phyloP scores from a whole-genome alignment of 2,329 filamentous ascomycete genomes.

The Tolypocladium tropicale region DNA sequence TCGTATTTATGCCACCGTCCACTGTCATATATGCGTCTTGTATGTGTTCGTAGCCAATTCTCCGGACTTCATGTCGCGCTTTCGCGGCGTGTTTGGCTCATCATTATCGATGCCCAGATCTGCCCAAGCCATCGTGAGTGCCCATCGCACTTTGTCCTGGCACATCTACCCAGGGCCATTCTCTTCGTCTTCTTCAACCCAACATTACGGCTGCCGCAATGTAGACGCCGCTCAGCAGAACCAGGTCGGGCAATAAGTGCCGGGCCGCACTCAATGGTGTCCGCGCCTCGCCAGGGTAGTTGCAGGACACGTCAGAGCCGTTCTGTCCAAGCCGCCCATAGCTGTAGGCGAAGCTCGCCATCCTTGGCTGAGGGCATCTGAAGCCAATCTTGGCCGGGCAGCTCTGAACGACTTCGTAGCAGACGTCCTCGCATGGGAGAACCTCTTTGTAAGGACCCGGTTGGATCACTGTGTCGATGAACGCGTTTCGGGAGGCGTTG shows the following conservation, averaged over 20 bases:
- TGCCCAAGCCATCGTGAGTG: not conserved
- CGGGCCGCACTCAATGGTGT: conserved; percentile 14
- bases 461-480: conserved; percentile 60
- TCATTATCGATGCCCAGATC: not conserved
- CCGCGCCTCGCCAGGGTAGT: conserved; percentile 26
- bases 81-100: too few relatives aligned
- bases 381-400: conserved; percentile 74
- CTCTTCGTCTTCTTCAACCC: not conserved
- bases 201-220: not conserved
- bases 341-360: conserved; percentile 22
- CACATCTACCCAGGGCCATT: too few relatives aligned
- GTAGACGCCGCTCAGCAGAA: conserved; percentile 6
- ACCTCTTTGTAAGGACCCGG: conserved; percentile 94
- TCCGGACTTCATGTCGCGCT: not conserved
- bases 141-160: too few relatives aligned
- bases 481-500: conserved; percentile 52
- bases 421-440: conserved; percentile 78
- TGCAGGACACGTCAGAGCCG: conserved; percentile 20
- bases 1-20: not conserved
- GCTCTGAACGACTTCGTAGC: conserved; percentile 73
- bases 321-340: conserved; percentile 20
- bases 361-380: conserved; percentile 49
- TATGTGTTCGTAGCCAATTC: not conserved
- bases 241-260: conserved; percentile 6
- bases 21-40: not conserved